These are phyloP conservation scores for Calonectria pteridis DNA, from an alignment of 2,329 filamentous ascomycete genomes.

Conservation along the genomic window DNA sequence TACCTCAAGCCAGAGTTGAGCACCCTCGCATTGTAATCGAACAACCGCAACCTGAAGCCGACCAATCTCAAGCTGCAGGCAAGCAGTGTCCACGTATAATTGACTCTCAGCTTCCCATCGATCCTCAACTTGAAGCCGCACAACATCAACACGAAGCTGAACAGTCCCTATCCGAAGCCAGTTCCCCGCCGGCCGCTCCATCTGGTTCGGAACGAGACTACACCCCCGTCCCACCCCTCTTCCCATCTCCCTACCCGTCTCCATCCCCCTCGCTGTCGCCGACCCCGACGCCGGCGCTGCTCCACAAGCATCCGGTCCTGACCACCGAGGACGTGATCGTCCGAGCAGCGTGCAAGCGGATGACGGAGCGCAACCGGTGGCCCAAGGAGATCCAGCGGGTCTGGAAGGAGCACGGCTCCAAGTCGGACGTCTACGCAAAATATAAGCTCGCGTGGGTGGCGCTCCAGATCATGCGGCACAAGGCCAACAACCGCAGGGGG, in stretches of 20 bases:
- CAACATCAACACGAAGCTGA: background rate
- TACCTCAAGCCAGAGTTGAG: background rate
- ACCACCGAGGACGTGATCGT: background rate
- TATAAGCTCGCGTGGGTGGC: conserved; percentile 2
- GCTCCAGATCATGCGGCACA: background rate
- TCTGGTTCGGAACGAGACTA: background rate
- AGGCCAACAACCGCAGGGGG: background rate
- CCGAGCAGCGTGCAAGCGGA: background rate
- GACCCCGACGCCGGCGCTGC: background rate
- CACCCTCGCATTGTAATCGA: background rate
- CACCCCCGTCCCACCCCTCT: background rate
- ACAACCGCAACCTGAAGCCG: background rate
- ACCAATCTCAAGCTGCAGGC: background rate
- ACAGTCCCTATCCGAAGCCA: too few relatives aligned
- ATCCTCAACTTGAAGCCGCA: background rate
- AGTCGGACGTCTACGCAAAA: background rate
- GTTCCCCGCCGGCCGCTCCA: background rate
- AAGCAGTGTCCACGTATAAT: background rate
- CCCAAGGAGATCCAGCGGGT: background rate
- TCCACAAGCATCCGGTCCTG: background rate
- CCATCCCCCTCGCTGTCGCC: background rate
- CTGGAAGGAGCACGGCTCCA: background rate
- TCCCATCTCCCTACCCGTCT: background rate
- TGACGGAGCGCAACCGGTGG: conserved; percentile 2
- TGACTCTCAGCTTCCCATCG: background rate